Base-by-base conservation (phyloP, 2,329 filamentous ascomycete species). In the Colletotrichum abscissum region DNA sequence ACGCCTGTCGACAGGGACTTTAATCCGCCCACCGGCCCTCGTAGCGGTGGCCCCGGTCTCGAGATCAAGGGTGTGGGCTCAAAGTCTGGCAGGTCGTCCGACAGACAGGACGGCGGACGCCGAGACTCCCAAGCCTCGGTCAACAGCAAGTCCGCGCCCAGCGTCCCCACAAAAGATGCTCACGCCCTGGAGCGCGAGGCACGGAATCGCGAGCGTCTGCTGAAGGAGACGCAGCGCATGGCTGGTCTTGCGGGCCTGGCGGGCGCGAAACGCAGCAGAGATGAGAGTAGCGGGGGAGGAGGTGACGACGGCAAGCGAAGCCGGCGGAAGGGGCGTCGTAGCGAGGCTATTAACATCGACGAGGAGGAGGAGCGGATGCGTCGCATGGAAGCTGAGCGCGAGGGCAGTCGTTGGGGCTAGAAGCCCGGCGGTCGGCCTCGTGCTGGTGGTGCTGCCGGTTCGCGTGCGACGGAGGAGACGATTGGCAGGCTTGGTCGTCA, bases 141-240 rank as follows among this genome's bases (percentile, higher is more conserved):
- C 66, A 63, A 76, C 63, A 77, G 68, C 78, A 80, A 72, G 63
- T 76, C 35, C n/a, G 60, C 63, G 30, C 75, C 62, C 54, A 69
- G 65, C 58, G 62, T 77, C 33, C 63, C 75, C 33, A 55, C 76
- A 52, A 86, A 85, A 72, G 91, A 93, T 75, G 87, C 90, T n/a
- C 92, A 94, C 80, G 92, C 92, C 1, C 84, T 92, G 0, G 92
- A 94, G 81, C 90, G 92, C 26, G 92, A 93, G 79, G 89, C 89
- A 14, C 85, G 91, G 19, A 88, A 92, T 78, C 87, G 91, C 58
- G 91, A 93, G 80, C 86, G 92, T 30, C 84, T 93, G 64, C 84
- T 92, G 14, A 92, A 92, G 78, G 92, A 94, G 81, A 90, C 91
- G 52, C 91, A 94, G 81, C 88, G 90, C 46, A 89, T 92, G 81